Evolutionary conservation across 495 filamentous ascomycete genomes (phyloP).

Genomic region (Opeltia flavorubescens): DNA sequence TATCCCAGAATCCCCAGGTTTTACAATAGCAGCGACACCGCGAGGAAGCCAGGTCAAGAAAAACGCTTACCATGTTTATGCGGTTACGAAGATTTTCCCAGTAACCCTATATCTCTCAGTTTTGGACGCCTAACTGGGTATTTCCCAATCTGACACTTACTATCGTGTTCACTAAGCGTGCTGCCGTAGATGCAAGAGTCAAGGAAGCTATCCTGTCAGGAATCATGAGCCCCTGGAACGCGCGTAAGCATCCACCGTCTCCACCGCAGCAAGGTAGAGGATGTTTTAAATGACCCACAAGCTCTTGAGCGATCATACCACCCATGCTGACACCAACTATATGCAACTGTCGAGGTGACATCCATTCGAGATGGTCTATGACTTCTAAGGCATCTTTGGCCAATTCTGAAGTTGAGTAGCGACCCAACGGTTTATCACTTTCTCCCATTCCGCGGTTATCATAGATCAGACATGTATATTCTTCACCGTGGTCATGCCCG

Average conservation of each 20-base stretch:
- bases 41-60: no score
- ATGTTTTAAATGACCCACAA: conserved; percentile 24
- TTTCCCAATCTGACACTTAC: conserved; percentile 14
- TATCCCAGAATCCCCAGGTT: no score
- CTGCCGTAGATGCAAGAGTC: conserved; percentile 57
- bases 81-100: conserved; percentile 54
- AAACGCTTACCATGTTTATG: conserved; percentile 36
- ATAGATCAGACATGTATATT: conserved; percentile 57
- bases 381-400: conserved; percentile 58
- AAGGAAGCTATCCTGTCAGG: conserved; percentile 50
- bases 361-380: conserved; percentile 56
- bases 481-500: conserved; percentile 47
- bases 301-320: conserved; percentile 82
- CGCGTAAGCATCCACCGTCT: background rate
- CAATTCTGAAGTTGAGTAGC: conserved; percentile 65
- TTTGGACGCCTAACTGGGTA: background rate
- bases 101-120: conserved; percentile 26
- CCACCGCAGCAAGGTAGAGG: no score
- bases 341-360: conserved; percentile 42
- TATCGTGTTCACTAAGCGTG: conserved; percentile 49
- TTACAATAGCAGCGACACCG: no score
- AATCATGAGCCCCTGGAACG: conserved; percentile 36
- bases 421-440: conserved; percentile 55
- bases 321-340: conserved; percentile 64
- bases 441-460: conserved; percentile 64